Base-by-base conservation (phyloP, 306 rosid species). In the Cicer cuneatum region DNA sequence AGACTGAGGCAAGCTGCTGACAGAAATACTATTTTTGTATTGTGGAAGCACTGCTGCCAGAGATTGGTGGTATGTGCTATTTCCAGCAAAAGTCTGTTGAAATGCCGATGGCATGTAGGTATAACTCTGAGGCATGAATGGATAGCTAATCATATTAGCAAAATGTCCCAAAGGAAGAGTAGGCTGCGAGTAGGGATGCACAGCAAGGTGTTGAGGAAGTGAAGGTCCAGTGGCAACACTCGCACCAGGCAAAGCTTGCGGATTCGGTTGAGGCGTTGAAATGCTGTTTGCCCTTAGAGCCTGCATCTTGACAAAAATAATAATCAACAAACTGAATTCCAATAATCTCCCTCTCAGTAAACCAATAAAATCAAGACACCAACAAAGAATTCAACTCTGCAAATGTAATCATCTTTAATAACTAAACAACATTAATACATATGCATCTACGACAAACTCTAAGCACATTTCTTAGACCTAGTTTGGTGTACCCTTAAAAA, bases 171-270 rank as follows among this genome's bases (percentile, higher is more conserved):
- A 57, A 70, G 99, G 99, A 81, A 92, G 96, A 18, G 82, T 81
- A 7, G 96, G 98, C 80, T 92, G 99, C 24, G 99, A 85, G 76
- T 95, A 95, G 16, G 98, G 99, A 82, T 95, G 98, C 87, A 95
- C 87, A 21, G 96, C 87, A 75, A 95, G 81, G 84, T 95, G 99
- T 73, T 95, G 99, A 38, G 97, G 98, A 83, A 90, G 89, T 53
- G 97, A 85, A 59, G 98, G 96, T 75, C 97, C 98, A 29, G 99
- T 83, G 8, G 95, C 90, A 72, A 91, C 90, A 35, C 74, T 85
- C 14, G 85, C 94, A 77, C 96, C 84, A 10, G 96, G 89, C 47
- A 83, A 71, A 24, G 83, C 71, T 81, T 89, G 99, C 40, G 77
- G 89, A 66, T 86, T 84, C 11, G 92, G 92, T 85, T 90, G 98